Percentiles rank a stretch among this genome's conserved stretches.
These are phyloP conservation scores for Xylaria venustula DNA, from an alignment of 495 filamentous ascomycete species.

Conservation along the genomic window DNA sequence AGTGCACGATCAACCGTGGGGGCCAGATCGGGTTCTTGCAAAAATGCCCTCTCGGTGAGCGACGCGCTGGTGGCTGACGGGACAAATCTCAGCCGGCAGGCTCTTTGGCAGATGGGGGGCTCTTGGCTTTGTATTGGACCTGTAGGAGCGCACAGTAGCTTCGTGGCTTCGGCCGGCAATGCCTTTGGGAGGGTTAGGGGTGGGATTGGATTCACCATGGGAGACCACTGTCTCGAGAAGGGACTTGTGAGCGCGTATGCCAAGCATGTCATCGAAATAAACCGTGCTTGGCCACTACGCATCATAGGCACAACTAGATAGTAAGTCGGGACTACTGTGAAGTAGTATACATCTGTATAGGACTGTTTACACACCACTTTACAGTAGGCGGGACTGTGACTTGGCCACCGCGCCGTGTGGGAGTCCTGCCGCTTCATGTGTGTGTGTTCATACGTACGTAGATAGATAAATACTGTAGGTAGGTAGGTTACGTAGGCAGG, in stretches of 20 bases:
- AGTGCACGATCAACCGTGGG: constrained; percentile 1
- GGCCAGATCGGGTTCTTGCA: constrained; percentile 1
- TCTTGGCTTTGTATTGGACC: neutral
- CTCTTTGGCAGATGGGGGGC: neutral
- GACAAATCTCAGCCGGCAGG: constrained; percentile 1
- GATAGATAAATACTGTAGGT: too few species aligned
- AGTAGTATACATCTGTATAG: neutral
- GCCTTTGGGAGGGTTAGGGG: neutral
- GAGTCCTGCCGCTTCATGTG: neutral
- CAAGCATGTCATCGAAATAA: too few species aligned
- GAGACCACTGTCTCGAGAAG: too few species aligned
- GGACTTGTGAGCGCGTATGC: too few species aligned
- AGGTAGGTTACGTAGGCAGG: too few species aligned
- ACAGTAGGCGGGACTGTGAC: neutral
- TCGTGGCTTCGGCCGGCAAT: constrained; percentile 4
- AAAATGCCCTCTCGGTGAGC: constrained; percentile 8
- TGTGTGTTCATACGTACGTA: too few species aligned
- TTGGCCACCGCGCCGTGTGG: neutral
- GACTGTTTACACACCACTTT: neutral
- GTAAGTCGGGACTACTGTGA: too few species aligned
- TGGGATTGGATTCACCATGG: neutral
- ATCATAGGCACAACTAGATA: too few species aligned
- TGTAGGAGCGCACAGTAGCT: neutral
- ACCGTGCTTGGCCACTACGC: too few species aligned
- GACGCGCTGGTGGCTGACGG: neutral